A percentile compares a stretch with the other conserved stretches of the same genome.
phyloP scores from a whole-genome alignment of 345 rosid genomes.

The Carallia brachiata region DNA sequence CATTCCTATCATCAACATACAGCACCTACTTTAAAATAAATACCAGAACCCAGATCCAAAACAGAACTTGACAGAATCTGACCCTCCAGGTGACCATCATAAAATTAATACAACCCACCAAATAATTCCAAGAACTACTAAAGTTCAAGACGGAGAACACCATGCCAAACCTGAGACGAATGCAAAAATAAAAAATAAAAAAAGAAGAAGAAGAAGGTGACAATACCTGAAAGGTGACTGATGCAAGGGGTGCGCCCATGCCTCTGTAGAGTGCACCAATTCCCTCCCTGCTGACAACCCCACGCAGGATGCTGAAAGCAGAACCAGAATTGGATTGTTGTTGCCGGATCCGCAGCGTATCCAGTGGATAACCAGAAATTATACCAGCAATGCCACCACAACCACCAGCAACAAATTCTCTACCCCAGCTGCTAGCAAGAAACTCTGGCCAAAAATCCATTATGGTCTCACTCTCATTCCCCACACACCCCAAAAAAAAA shows the following conservation, averaged over 20 bases:
- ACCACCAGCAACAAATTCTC: conserved; percentile 90
- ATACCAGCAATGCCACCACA: conserved; percentile 95
- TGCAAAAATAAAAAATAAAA: not conserved
- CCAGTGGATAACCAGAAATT: conserved; percentile 85
- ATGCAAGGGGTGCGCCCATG: conserved; percentile 89
- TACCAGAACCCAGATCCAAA: not conserved
- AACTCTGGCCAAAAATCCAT: conserved; percentile 98
- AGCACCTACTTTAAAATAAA: not conserved
- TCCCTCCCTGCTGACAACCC: conserved; percentile 57
- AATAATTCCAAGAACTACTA: not conserved
- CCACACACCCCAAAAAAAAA: not conserved
- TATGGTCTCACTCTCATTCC: conserved; percentile 14
- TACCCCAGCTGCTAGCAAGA: conserved; percentile 78
- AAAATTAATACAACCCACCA: not conserved
- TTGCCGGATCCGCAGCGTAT: conserved; percentile 73
- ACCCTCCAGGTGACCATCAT: conserved; percentile 9
- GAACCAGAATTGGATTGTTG: conserved; percentile 73
- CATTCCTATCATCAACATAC: not conserved
- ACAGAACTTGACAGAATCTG: conserved; percentile 10
- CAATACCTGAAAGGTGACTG: conserved; percentile 86
- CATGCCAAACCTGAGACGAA: conserved; percentile 4
- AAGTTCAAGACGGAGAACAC: not conserved
- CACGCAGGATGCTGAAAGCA: conserved; percentile 62
- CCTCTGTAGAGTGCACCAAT: conserved; percentile 77
- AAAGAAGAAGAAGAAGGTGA: too few relatives aligned